Evolutionary conservation across 169 alveolate species (phyloP).

Genomic region (Plasmodium malariae): DNA sequence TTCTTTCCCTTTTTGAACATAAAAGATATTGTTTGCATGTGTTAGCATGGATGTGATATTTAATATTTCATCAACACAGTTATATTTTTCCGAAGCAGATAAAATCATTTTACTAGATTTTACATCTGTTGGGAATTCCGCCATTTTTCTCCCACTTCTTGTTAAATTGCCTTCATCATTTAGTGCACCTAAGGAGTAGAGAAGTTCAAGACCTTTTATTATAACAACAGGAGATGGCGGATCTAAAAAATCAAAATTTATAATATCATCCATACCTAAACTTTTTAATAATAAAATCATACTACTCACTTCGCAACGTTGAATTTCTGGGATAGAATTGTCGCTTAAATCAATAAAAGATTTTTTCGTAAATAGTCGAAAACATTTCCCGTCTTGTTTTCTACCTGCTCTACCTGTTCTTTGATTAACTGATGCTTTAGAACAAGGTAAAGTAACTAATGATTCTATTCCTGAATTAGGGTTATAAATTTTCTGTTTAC

Average conservation of each 20-base stretch:
- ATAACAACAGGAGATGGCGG: constrained; percentile 99
- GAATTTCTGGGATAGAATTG: constrained; percentile 96
- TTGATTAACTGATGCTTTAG: constrained; percentile 99
- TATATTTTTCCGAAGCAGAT: constrained; percentile 93
- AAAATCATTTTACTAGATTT: constrained; percentile 94
- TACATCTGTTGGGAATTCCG: constrained; percentile 99
- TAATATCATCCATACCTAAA: constrained; percentile 98
- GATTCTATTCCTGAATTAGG: constrained; percentile 97
- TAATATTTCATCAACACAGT: constrained; percentile 96
- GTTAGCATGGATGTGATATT: constrained; percentile 98
- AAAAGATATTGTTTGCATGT: constrained; percentile 96
- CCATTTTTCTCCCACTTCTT: constrained; percentile 98
- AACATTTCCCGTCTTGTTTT: constrained; percentile 98
- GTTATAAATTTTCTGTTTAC: constrained; percentile 97
- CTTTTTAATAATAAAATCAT: constrained; percentile 92
- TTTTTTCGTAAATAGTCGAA: constrained; percentile 97
- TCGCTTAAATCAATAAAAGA: constrained; percentile 98
- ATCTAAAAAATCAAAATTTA: constrained; percentile 99
- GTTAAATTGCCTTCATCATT: constrained; percentile 98
- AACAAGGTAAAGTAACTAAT: constrained; percentile 97
- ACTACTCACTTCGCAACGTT: constrained; percentile 96
- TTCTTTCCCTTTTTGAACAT: constrained; percentile 97
- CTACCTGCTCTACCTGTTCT: constrained; percentile 99
- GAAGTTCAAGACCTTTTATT: constrained; percentile 96
- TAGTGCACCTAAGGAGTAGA: constrained; percentile 98